phyloP scores from a whole-genome alignment of 371 early-diverging fungal species.

The Vairimorpha ceranae region DNA sequence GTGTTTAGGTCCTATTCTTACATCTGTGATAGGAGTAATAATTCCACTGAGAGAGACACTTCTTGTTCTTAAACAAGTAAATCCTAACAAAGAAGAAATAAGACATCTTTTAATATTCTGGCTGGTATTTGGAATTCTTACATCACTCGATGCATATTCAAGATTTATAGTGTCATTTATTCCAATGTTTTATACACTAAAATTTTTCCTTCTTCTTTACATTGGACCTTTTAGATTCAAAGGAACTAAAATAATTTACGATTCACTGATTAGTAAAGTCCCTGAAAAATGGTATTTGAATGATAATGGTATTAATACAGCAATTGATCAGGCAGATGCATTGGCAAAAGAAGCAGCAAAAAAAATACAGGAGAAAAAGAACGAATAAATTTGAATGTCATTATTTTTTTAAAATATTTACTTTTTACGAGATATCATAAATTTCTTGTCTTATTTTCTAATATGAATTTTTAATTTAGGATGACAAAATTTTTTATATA shows the following conservation, averaged over 20 bases:
- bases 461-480: too few species aligned
- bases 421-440: too few species aligned
- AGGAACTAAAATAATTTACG: slow-evolving; percentile 39
- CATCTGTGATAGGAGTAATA: slow-evolving; percentile 21
- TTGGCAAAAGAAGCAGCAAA: slow-evolving; percentile 42
- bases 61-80: slow-evolving; percentile 41
- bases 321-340: slow-evolving; percentile 35
- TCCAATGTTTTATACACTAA: slow-evolving; percentile 56
- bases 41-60: slow-evolving; percentile 46
- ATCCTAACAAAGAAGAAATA: slow-evolving; percentile 34
- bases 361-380: slow-evolving; percentile 17
- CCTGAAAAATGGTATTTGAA: slow-evolving; percentile 38
- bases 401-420: background rate
- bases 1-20: slow-evolving; percentile 25
- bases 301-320: slow-evolving; percentile 33
- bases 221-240: slow-evolving; percentile 42
- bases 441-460: too few species aligned
- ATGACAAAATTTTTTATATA: too few species aligned
- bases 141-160: slow-evolving; percentile 42
- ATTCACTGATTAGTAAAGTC: slow-evolving; percentile 24
- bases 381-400: background rate
- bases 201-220: slow-evolving; percentile 53
- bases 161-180: slow-evolving; percentile 27
- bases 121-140: slow-evolving; percentile 42
- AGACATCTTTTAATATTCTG: slow-evolving; percentile 55